Evolutionary conservation across 495 filamentous ascomycete genomes (phyloP).

Genomic region (Neurospora sp.): DNA sequence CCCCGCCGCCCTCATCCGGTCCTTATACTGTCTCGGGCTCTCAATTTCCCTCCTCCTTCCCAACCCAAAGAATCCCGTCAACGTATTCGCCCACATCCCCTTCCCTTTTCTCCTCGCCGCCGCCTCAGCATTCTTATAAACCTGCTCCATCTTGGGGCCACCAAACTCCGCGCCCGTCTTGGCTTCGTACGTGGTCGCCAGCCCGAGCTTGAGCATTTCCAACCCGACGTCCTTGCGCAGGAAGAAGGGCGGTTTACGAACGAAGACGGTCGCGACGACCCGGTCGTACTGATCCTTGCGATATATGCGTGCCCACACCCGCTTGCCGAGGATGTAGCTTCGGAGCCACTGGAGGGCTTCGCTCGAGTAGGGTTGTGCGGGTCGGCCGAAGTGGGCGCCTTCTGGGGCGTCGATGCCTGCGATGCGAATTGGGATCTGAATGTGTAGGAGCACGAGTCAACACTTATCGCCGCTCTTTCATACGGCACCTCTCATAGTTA

Average conservation of each 20-base stretch:
- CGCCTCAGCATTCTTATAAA: constrained; percentile 63
- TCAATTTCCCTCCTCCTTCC: constrained; percentile 48
- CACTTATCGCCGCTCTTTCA: not conserved
- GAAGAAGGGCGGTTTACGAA: constrained; percentile 51
- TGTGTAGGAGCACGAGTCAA: constrained; percentile 1
- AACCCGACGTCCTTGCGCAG: constrained; percentile 70
- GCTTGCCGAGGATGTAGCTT: constrained; percentile 57
- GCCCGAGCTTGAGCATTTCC: constrained; percentile 74
- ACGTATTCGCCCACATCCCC: constrained; percentile 61
- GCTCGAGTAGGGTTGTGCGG: constrained; percentile 70
- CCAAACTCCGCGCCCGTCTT: constrained; percentile 86
- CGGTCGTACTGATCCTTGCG: constrained; percentile 85
- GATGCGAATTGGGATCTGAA: constrained; percentile 70
- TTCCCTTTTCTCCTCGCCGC: constrained; percentile 54
- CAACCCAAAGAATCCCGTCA: constrained; percentile 10
- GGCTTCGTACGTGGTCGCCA: constrained; percentile 88
- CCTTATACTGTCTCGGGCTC: constrained; percentile 83
- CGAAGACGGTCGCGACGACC: constrained; percentile 75
- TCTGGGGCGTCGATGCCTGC: constrained; percentile 93
- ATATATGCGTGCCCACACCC: constrained; percentile 71
- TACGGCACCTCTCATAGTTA: not conserved
- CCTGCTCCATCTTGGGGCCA: constrained; percentile 38
- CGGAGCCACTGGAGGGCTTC: constrained; percentile 76
- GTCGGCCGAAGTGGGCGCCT: constrained; percentile 78
- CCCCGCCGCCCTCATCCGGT: constrained; percentile 39